Evolutionary conservation across 2,329 filamentous ascomycete species (phyloP).

Genomic region (Paraconiothyrium brasiliense): DNA sequence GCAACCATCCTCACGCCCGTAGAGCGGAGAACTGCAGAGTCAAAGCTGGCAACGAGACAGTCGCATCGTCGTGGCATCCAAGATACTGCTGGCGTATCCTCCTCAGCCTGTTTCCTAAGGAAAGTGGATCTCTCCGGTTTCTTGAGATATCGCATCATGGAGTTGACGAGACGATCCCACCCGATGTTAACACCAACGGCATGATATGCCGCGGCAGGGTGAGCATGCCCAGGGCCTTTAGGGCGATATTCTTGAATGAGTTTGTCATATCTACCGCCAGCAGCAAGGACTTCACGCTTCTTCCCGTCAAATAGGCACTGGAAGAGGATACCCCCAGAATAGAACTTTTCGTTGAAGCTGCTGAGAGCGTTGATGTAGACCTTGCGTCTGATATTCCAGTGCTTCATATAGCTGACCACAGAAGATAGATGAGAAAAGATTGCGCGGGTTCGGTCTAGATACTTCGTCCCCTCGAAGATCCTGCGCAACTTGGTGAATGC

Average conservation of each 20-base stretch:
- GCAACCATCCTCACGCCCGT: constrained; percentile 80
- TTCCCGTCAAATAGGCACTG: constrained; percentile 90
- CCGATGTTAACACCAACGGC: constrained; percentile 93
- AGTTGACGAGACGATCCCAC: constrained; percentile 80
- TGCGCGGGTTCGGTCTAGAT: constrained; percentile 60
- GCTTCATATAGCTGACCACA: constrained; percentile 78
- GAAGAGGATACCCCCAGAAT: constrained; percentile 80
- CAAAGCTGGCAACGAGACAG: constrained; percentile 88
- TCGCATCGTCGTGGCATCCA: constrained; percentile 72
- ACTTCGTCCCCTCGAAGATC: constrained; percentile 64
- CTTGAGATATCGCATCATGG: constrained; percentile 64
- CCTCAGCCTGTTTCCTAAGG: constrained; percentile 75
- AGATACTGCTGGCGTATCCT: constrained; percentile 52
- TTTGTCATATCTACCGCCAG: constrained; percentile 91
- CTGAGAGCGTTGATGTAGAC: constrained; percentile 86
- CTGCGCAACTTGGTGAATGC: constrained; percentile 70
- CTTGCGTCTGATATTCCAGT: constrained; percentile 78
- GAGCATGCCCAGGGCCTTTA: constrained; percentile 67
- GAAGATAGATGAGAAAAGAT: constrained; percentile 81
- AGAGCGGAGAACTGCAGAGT: constrained; percentile 77
- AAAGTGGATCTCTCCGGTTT: constrained; percentile 60
- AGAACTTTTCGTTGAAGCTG: constrained; percentile 92
- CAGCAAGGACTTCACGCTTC: constrained; percentile 84
- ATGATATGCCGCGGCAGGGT: constrained; percentile 61
- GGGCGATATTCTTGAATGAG: constrained; percentile 86